Base-by-base conservation (phyloP, 169 alveolate species). In the Babesia divergens region DNA sequence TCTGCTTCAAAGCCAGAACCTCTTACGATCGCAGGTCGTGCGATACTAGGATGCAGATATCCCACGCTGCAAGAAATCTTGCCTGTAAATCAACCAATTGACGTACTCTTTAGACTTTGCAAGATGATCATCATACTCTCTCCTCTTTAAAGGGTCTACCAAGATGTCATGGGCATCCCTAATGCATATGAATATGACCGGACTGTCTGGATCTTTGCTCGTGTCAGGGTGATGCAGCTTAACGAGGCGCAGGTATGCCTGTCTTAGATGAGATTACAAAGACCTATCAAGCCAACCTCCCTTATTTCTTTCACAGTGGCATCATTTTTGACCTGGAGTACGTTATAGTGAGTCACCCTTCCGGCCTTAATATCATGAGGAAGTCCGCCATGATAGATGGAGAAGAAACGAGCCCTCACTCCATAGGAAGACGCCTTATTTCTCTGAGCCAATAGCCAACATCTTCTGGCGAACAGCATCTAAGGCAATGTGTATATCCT, bases 161-260 rank as follows among this genome's bases (percentile, higher is more conserved):
- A 80, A 52, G 2, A 32, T 38, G 9, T 80, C 88, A 31, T 80
- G 83, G 6, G 88, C 81, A 16, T 80, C 83, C 71, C 70, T 80
- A 71, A 80, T 80, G 34, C 74, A 49, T 3, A 80, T 59, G 79
- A 80, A 80, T 20, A 70, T 65, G 2, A 47, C 31, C 14, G 50
- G 60, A 28, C 74, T 62, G 55, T 65, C 68, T 2, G 24, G 42
- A 35, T 40, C 42, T 26, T 59, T 70, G 70, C 62, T 69, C 0
- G 56, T 29, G 38, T 80, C 88, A 3, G 88, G 88, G 69, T 80
- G 88, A 31, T 80, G 50, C 43, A 24, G 55, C 71, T 80, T 80
- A 13, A 60, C 88, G 22, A 80, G 51, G 18, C 54, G 37, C 26
- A 68, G 37, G 64, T 46, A 80, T 0, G 88, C 88, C 88, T 80